Conservation (phyloP, 495 filamentous ascomycete species). For the Entonaema liquescens region DNA sequence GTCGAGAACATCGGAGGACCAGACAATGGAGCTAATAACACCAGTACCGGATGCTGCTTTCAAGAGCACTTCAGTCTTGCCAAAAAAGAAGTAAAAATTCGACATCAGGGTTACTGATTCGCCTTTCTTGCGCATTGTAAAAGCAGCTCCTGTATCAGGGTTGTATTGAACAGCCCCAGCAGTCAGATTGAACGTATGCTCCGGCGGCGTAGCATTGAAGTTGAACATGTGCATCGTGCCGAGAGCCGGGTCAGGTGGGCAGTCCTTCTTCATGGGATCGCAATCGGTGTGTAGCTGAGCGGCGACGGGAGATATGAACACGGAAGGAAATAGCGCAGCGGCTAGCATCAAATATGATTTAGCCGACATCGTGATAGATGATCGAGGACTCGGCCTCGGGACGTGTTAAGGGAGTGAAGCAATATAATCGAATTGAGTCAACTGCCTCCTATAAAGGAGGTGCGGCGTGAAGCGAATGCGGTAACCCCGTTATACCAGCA, state of each 20-base stretch:
- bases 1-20: slow-evolving; percentile 85
- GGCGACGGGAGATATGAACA: slow-evolving; percentile 50
- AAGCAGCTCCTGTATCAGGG: slow-evolving; percentile 65
- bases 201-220: slow-evolving; percentile 71
- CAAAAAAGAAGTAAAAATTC: slow-evolving; percentile 82
- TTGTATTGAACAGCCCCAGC: slow-evolving; percentile 64
- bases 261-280: slow-evolving; percentile 70
- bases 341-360: slow-evolving; percentile 46
- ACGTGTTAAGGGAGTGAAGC: not conserved
- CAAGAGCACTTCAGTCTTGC: slow-evolving; percentile 73
- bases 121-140: slow-evolving; percentile 74
- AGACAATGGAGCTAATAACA: slow-evolving; percentile 82
- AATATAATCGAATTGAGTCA: not conserved
- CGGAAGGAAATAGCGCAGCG: slow-evolving; percentile 53
- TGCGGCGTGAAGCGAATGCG: slow-evolving; percentile 1
- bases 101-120: slow-evolving; percentile 79
- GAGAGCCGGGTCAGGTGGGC: slow-evolving; percentile 71
- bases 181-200: slow-evolving; percentile 69
- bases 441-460: not conserved
- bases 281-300: slow-evolving; percentile 74
- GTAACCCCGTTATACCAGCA: slow-evolving; percentile 4
- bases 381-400: slow-evolving; percentile 13
- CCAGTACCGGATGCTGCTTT: slow-evolving; percentile 77
- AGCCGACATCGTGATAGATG: slow-evolving; percentile 44
- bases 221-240: slow-evolving; percentile 62